phyloP scores from a whole-genome alignment of 73 alveolate species.

The Paramecium sonneborni region DNA sequence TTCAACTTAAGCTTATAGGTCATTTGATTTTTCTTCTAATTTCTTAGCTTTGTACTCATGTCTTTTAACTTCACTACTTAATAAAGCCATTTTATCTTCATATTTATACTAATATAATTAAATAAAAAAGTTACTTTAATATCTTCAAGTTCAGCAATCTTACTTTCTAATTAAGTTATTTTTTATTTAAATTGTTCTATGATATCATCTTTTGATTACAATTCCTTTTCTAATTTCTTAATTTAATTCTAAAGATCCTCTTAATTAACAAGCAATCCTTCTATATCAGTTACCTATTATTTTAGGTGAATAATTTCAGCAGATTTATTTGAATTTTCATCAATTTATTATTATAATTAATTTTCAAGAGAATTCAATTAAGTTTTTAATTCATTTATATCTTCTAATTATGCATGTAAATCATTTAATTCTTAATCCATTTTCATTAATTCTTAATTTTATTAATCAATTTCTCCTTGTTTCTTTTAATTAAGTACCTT shows the following conservation, averaged over 20 bases:
- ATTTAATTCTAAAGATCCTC: neutral
- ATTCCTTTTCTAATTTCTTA: neutral
- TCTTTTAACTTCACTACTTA: constrained; percentile 33
- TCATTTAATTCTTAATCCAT: constrained; percentile 3
- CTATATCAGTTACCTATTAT: neutral
- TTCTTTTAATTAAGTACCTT: neutral
- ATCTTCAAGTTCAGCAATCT: neutral
- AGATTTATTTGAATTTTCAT: neutral
- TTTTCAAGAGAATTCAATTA: neutral
- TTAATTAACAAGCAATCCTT: neutral
- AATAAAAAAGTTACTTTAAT: neutral
- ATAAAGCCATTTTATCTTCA: constrained; percentile 40
- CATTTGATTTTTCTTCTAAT: neutral
- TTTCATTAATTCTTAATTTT: neutral
- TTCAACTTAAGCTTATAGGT: neutral
- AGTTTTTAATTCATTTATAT: constrained; percentile 11
- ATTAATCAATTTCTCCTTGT: constrained; percentile 12
- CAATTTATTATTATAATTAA: neutral
- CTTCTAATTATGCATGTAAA: neutral
- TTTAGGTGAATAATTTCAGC: neutral
- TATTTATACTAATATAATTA: constrained; percentile 23
- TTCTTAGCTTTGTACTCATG: neutral
- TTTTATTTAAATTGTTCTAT: constrained; percentile 20
- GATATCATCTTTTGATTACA: neutral
- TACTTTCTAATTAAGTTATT: neutral